These are phyloP conservation scores for Boletus coccyginus DNA, from an alignment of 768 basidiomycete species.

Conservation along the genomic window DNA sequence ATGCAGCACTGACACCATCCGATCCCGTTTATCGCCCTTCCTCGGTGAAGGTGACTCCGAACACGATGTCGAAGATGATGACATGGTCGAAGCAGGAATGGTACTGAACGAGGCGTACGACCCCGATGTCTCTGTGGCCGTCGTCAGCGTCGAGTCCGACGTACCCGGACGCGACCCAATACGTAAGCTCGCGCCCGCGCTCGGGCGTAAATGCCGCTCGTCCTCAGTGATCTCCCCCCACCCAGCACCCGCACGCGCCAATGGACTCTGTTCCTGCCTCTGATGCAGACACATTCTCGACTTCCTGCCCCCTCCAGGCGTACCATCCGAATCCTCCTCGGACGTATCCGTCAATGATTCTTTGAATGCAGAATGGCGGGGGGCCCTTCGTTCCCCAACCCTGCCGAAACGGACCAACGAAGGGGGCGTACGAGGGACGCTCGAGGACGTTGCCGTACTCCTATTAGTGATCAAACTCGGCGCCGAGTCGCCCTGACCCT, in stretches of 20 bases:
- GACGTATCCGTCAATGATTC: conserved; percentile 16
- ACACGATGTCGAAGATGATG: conserved; percentile 12
- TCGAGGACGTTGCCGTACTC: conserved; percentile 19
- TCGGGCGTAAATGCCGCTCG: neutral
- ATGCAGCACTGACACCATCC: neutral
- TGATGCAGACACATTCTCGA: conserved; percentile 1
- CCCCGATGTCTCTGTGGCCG: conserved; percentile 18
- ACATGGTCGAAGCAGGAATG: conserved; percentile 11
- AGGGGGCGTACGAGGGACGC: conserved; percentile 7
- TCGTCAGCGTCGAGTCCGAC: conserved; percentile 19
- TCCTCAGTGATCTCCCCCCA: conserved; percentile 3
- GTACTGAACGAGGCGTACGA: conserved; percentile 26
- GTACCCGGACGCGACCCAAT: conserved; percentile 17
- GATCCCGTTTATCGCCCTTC: neutral
- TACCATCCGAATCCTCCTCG: conserved; percentile 17
- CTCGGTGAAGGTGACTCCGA: conserved; percentile 14
- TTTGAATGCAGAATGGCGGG: conserved; percentile 21
- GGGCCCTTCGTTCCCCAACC: neutral
- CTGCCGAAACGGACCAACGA: neutral
- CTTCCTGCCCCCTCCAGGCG: neutral
- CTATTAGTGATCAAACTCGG: conserved; percentile 23
- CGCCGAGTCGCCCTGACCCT: conserved; percentile 10
- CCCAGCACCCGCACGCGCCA: neutral
- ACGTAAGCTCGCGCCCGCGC: neutral
- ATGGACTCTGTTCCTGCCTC: conserved; percentile 6